Base-by-base conservation (phyloP, 176 grass and related monocot genomes). In the Coix lacrymajobi region DNA sequence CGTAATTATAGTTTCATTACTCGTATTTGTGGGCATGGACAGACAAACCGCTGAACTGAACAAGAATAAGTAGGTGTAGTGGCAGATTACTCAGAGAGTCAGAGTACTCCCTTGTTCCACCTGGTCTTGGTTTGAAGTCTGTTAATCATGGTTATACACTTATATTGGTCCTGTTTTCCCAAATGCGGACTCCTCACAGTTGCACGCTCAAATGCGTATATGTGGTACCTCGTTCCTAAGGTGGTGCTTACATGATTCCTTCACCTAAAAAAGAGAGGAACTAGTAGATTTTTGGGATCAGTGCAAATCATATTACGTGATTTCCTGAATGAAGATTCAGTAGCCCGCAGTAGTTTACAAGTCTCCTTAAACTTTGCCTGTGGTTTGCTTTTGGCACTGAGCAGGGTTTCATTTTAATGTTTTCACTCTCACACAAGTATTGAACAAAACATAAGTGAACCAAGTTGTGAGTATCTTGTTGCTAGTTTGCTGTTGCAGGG, bases 401-500 rank as follows among this genome's bases (percentile, higher is more conserved):
- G 20, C 48, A 25, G 24, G 75, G 68, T 25, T 48, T 83, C 71
- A 51, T 28, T 52, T 60, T 75, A 32, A 48, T 49, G 13, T 45
- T n/a, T 77, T 24, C 11, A 45, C 12, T 62, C 28, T 36, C 16
- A 60, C 39, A 24, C 7, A 67, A 20, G 6, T 14, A 10, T 60
- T 13, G 30, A 79, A 58, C 7, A 26, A 48, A 22, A 25, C 32
- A 68, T 85, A 73, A 28, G 62, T 20, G 49, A 30, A 84, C 40
- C 68, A 80, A 84, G 41, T 85, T 90, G 88, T 90, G 89, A 90
- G 86, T 88, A 71, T 92, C 38, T 85, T 92, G 87, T 95, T 88
- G 90, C 83, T 92, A 95, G 87, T 79, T 92, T 87, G 66, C 49
- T 92, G 84, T 92, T 98, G 81, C 91, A 98, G 96, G 91, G 48